These are phyloP conservation scores for Raffaelea arxii DNA, from an alignment of 2,329 filamentous ascomycete species.

Conservation along the genomic window DNA sequence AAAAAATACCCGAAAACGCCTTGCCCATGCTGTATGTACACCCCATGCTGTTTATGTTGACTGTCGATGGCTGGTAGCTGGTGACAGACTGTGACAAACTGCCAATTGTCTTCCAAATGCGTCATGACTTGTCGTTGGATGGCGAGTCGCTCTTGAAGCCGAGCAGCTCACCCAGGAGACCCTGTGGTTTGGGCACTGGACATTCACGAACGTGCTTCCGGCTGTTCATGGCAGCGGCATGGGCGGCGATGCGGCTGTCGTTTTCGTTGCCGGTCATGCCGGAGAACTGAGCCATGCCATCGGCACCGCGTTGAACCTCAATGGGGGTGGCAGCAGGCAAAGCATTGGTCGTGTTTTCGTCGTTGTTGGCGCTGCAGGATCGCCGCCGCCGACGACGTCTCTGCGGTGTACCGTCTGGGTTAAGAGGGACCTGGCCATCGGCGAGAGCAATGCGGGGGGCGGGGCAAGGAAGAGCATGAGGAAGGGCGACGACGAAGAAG, in stretches of 20 bases:
- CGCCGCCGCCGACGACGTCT: slow-evolving; percentile 31
- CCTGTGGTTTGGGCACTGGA: slow-evolving; percentile 83
- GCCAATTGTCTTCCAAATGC: neutral
- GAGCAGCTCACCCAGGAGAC: slow-evolving; percentile 40
- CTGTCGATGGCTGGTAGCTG: no score
- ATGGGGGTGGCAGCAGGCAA: slow-evolving; percentile 14
- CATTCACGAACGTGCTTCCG: slow-evolving; percentile 58
- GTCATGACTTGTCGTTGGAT: neutral
- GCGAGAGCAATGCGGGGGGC: slow-evolving; percentile 66
- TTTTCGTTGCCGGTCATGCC: slow-evolving; percentile 27
- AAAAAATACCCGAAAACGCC: no score
- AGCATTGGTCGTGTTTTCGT: neutral
- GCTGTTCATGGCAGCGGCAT: neutral
- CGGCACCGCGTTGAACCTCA: slow-evolving; percentile 28
- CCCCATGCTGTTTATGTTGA: no score
- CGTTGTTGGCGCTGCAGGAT: neutral
- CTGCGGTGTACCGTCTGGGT: slow-evolving; percentile 26
- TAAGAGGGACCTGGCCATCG: slow-evolving; percentile 49
- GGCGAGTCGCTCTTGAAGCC: slow-evolving; percentile 42
- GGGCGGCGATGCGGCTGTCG: neutral
- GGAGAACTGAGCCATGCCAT: slow-evolving; percentile 38
- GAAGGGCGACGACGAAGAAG: slow-evolving; percentile 85
- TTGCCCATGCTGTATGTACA: no score
- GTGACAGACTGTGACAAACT: no score
- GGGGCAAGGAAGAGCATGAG: slow-evolving; percentile 86